These are phyloP conservation scores for Penicillium ucsense DNA, from an alignment of 495 filamentous ascomycete species.

Conservation along the genomic window DNA sequence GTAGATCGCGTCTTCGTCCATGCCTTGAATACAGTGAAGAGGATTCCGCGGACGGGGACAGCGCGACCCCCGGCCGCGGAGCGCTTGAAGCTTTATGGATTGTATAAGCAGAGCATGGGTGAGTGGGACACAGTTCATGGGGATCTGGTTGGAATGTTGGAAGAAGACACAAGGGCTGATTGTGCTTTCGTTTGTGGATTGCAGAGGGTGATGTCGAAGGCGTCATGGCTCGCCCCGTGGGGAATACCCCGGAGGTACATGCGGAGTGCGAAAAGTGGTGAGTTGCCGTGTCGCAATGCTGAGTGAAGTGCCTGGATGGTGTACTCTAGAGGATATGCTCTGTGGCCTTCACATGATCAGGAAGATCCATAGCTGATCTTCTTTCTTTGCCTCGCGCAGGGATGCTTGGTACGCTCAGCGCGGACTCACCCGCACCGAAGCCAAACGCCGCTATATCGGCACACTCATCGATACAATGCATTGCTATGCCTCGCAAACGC, in stretches of 20 bases:
- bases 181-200: background rate
- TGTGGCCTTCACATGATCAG: too few relatives aligned
- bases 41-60: conserved; percentile 87
- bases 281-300: background rate
- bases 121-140: conserved; percentile 5
- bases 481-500: conserved; percentile 70
- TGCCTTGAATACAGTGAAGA: conserved; percentile 95
- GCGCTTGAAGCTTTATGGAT: conserved; percentile 84
- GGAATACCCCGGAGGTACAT: conserved; percentile 41
- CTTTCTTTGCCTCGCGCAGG: conserved; percentile 20
- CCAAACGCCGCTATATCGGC: conserved; percentile 87
- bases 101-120: conserved; percentile 98
- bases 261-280: conserved; percentile 57
- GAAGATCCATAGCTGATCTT: background rate
- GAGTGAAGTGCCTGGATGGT: too few relatives aligned
- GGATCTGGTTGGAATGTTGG: too few relatives aligned
- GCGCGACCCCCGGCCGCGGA: conserved; percentile 76
- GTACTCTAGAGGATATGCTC: too few relatives aligned
- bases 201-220: conserved; percentile 86
- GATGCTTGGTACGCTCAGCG: conserved; percentile 88
- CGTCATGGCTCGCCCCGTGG: conserved; percentile 74
- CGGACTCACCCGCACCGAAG: conserved; percentile 75
- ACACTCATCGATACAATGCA: conserved; percentile 96
- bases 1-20: conserved; percentile 96
- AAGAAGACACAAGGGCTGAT: background rate